Evolutionary conservation across 495 filamentous ascomycete species (phyloP).

Genomic region (Aspergillus nanangensis): DNA sequence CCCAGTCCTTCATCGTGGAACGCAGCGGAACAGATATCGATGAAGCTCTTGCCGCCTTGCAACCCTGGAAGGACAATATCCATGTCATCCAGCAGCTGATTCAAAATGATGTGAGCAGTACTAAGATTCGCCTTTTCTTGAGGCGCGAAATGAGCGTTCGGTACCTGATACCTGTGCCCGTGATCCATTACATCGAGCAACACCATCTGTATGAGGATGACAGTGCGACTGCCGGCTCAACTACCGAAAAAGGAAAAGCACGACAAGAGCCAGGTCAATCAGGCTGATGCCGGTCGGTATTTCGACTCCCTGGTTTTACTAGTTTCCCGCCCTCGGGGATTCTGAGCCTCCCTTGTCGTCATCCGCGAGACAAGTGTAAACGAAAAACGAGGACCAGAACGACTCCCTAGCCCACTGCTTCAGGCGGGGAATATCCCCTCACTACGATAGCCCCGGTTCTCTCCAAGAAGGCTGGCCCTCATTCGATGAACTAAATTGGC

Average conservation of each 20-base stretch:
- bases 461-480: no score
- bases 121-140: slow-evolving; percentile 82
- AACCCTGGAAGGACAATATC: slow-evolving; percentile 74
- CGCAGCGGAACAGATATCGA: slow-evolving; percentile 86
- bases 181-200: slow-evolving; percentile 76
- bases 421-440: no score
- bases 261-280: slow-evolving; percentile 12
- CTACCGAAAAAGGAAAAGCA: slow-evolving; percentile 34
- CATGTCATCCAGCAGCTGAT: slow-evolving; percentile 85
- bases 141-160: slow-evolving; percentile 75
- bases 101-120: slow-evolving; percentile 84
- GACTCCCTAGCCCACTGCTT: no score
- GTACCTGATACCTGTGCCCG: slow-evolving; percentile 58
- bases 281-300: slow-evolving; percentile 4
- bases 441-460: no score
- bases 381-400: no score
- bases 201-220: slow-evolving; percentile 71
- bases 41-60: slow-evolving; percentile 69
- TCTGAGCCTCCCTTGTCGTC: no score
- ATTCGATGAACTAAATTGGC: no score
- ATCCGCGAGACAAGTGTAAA: no score
- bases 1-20: slow-evolving; percentile 77
- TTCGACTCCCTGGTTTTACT: not conserved
- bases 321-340: no score
- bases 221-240: slow-evolving; percentile 26